phyloP scores from a whole-genome alignment of 2,329 filamentous ascomycete species.

The Fusarium denticulatum region DNA sequence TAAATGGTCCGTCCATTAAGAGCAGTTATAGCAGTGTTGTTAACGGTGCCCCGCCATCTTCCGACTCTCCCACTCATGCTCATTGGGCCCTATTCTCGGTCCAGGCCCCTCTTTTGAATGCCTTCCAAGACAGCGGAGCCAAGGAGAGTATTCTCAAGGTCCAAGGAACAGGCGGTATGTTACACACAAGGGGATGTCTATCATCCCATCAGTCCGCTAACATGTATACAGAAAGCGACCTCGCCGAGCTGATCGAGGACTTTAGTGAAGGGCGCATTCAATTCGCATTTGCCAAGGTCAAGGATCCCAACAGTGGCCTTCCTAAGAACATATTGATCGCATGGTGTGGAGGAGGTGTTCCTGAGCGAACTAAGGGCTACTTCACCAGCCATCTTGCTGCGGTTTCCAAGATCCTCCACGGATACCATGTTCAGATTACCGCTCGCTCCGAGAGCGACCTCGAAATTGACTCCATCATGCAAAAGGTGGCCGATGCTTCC shows the following conservation, averaged over 20 bases:
- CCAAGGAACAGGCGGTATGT: conserved; percentile 83
- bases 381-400: conserved; percentile 94
- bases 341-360: conserved; percentile 97
- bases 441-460: conserved; percentile 91
- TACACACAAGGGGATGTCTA: neutral
- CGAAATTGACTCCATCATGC: conserved; percentile 85
- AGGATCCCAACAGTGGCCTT: conserved; percentile 88
- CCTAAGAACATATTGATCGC: conserved; percentile 94
- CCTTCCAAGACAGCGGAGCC: conserved; percentile 84
- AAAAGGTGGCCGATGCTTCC: conserved; percentile 94
- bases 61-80: conserved; percentile 80
- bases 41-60: conserved; percentile 60
- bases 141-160: conserved; percentile 98
- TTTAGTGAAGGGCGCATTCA: conserved; percentile 97
- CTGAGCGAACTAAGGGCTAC: conserved; percentile 98
- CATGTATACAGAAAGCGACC: conserved; percentile 78
- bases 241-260: conserved; percentile 89
- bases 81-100: conserved; percentile 97
- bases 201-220: conserved; percentile 26
- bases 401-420: conserved; percentile 91
- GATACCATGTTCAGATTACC: conserved; percentile 97
- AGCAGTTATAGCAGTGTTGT: conserved; percentile 75
- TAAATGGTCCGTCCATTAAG: conserved; percentile 84
- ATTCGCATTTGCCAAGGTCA: conserved; percentile 96
- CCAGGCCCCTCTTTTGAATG: conserved; percentile 88